Conservation (phyloP, 192 early-diverging fungal species). For the Phlyctochytrium bullatum region DNA sequence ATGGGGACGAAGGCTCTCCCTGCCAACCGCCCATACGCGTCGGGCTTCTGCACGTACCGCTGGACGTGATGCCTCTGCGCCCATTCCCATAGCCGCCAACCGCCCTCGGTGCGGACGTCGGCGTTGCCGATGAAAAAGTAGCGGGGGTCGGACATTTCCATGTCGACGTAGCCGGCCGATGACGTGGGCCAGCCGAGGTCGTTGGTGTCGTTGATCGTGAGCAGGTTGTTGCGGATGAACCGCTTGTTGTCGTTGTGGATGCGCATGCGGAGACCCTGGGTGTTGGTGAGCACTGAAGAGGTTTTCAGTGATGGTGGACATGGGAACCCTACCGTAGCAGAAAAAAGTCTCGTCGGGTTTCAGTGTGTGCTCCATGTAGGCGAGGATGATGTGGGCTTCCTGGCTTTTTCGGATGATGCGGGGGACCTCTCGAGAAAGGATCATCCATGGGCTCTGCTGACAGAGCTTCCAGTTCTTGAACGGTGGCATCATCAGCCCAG, state of each 20-base stretch:
- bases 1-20: not conserved
- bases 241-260: slow-evolving; percentile 23
- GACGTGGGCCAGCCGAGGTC: not conserved
- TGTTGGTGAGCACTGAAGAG: slow-evolving; percentile 25
- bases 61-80: not conserved
- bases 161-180: not conserved
- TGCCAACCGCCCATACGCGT: not conserved
- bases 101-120: not conserved
- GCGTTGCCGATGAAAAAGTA: not conserved
- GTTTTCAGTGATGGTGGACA: too few species aligned
- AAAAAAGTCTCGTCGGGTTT: slow-evolving; percentile 39
- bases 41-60: not conserved
- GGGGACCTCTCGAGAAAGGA: slow-evolving; percentile 22
- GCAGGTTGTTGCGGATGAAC: slow-evolving; percentile 4
- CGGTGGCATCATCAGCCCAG: not conserved
- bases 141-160: not conserved
- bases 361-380: slow-evolving; percentile 31
- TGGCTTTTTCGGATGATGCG: slow-evolving; percentile 13
- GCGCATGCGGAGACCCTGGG: slow-evolving; percentile 12
- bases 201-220: not conserved
- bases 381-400: slow-evolving; percentile 15
- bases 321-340: slow-evolving; percentile 11
- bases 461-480: not conserved
- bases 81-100: not conserved
- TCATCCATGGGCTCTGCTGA: slow-evolving; percentile 13